Conservation (phyloP, 1,139 yeast species). For the Saccharomyces hybrid region DNA sequence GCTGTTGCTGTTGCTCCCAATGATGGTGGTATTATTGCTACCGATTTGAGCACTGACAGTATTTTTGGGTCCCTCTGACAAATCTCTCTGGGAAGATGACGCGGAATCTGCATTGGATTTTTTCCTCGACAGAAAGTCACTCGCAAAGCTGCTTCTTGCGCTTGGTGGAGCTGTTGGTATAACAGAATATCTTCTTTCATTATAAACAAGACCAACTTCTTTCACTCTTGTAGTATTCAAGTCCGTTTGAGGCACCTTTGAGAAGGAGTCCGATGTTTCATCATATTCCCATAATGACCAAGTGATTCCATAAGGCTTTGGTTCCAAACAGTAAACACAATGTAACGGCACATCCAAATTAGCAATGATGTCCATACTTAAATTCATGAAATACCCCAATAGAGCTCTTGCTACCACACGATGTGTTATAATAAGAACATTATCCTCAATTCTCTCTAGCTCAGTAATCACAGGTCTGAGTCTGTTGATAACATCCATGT, state of each 20-base stretch:
- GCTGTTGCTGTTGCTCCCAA: background rate
- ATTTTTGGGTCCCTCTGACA: background rate
- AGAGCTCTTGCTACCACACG: constrained; percentile 84
- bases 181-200: constrained; percentile 61
- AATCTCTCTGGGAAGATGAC: constrained; percentile 1
- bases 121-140: constrained; percentile 18
- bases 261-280: constrained; percentile 71
- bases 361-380: constrained; percentile 75
- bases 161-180: constrained; percentile 62
- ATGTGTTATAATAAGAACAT: constrained; percentile 74
- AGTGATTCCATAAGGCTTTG: constrained; percentile 91
- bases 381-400: constrained; percentile 79
- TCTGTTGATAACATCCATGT: constrained; percentile 84
- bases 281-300: constrained; percentile 85
- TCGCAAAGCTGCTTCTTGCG: constrained; percentile 13
- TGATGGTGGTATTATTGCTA: background rate
- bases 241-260: constrained; percentile 60
- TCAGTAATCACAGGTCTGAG: constrained; percentile 86
- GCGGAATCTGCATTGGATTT: constrained; percentile 13
- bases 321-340: constrained; percentile 80
- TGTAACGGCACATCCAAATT: constrained; percentile 90
- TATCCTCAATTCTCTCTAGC: constrained; percentile 84
- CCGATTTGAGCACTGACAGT: background rate
- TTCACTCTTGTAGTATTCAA: constrained; percentile 42
- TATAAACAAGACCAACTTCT: constrained; percentile 59